Percentiles rank a stretch among this genome's conserved stretches.
Conservation (phyloP, 2,329 filamentous ascomycete genomes). For the Fusarium sterilihyphosum region DNA sequence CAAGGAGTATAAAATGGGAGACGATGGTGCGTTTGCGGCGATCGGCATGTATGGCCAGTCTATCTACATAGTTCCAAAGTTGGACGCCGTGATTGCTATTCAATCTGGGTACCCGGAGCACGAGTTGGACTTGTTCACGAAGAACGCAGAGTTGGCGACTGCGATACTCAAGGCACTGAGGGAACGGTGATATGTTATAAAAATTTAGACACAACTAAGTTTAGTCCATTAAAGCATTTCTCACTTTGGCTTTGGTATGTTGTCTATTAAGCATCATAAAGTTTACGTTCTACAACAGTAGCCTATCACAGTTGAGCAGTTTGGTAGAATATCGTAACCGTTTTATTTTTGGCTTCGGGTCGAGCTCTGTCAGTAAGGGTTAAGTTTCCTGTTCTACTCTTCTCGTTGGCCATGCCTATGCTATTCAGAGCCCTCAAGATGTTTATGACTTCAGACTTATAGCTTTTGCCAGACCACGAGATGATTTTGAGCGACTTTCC, state of each 20-base stretch:
- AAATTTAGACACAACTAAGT: background rate
- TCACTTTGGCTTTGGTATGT: background rate
- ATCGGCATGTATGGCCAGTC: conserved; percentile 32
- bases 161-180: conserved; percentile 13
- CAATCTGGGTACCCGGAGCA: conserved; percentile 35
- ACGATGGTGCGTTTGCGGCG: conserved; percentile 18
- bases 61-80: conserved; percentile 18
- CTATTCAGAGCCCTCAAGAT: too few relatives aligned
- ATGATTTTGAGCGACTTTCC: background rate
- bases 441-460: background rate
- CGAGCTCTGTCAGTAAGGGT: background rate
- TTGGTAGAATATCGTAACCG: background rate
- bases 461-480: background rate
- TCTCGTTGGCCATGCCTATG: background rate
- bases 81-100: conserved; percentile 14
- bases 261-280: background rate
- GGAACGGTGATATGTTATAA: background rate
- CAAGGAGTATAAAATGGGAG: conserved; percentile 5
- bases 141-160: conserved; percentile 23
- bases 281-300: background rate
- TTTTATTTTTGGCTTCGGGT: background rate
- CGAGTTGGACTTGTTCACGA: conserved; percentile 19
- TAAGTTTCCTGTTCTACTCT: too few relatives aligned
- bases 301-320: background rate
- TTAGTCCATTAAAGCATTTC: background rate